Percentiles rank a stretch among this genome's conserved stretches.
phyloP scores from a whole-genome alignment of 2,329 filamentous ascomycete genomes.

The Curvularia eragrostidis region DNA sequence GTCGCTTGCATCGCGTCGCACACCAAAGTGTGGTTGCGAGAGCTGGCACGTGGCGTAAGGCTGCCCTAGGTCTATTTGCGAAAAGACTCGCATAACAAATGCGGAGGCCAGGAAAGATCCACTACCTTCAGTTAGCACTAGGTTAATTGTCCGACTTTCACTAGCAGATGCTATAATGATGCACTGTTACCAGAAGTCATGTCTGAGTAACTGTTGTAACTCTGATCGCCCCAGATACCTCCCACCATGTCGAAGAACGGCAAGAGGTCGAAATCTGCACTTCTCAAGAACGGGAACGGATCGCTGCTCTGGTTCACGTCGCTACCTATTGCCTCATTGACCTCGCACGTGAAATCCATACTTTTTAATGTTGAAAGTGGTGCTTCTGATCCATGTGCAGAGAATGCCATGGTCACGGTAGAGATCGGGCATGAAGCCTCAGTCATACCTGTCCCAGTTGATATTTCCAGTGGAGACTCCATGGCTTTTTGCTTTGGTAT shows the following conservation, averaged over 20 bases:
- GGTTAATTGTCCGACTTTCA: not conserved
- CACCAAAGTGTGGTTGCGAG: not conserved
- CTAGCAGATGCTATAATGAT: not conserved
- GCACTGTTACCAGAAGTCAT: conserved; percentile 35
- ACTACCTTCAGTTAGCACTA: not conserved
- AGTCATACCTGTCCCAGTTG: conserved; percentile 17
- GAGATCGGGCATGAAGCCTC: conserved; percentile 19
- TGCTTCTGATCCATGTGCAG: not conserved
- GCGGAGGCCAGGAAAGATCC: too few relatives aligned
- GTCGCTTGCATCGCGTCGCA: not conserved
- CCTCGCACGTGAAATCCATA: conserved; percentile 9
- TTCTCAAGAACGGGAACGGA: conserved; percentile 34
- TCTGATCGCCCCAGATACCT: conserved; percentile 40
- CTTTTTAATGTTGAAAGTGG: not conserved
- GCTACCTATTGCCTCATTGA: conserved; percentile 9
- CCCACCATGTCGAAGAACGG: conserved; percentile 40
- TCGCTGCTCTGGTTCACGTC: conserved; percentile 14
- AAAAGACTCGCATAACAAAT: not conserved
- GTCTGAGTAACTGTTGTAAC: conserved; percentile 23
- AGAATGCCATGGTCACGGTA: conserved; percentile 6
- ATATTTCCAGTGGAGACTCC: conserved; percentile 2
- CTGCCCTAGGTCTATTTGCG: not conserved
- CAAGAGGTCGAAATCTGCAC: conserved; percentile 43
- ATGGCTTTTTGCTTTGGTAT: conserved; percentile 4
- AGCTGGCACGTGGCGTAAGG: not conserved